Base-by-base conservation (phyloP, 2,329 filamentous ascomycete genomes). In the Diaporthe sp. region DNA sequence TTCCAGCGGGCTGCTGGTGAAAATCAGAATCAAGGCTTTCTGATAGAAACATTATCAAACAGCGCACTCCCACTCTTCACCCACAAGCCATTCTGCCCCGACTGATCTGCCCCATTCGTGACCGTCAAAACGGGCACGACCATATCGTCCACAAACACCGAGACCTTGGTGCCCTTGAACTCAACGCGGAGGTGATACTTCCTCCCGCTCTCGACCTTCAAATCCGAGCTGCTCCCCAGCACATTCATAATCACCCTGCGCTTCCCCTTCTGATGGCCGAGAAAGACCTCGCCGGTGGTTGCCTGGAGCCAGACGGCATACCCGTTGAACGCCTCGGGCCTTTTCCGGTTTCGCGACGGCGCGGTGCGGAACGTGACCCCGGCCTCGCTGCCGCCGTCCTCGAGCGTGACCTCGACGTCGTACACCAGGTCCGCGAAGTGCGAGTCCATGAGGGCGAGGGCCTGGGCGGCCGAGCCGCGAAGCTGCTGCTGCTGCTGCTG, bases 31-130 rank as follows among this genome's bases (percentile, higher is more conserved):
- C 47, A 68, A 54, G 47, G 33, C 54, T 68, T 45, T 9, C 47
- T 38, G n/a, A 68, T 68, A 4, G n/a, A 54, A 47, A 68, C n/a
- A 30, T 68, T 68, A 38, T 68, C 64, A 22, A 68, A 68, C 13
- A 54, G 33, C 33, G 64, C 64, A 28, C 7, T 28, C 2, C 33
- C 45, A 19, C 15, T 68, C 64, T 38, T 54, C 33, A 68, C 47
- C 64, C 33, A 54, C 64, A 68, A 52, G 30, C 64, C 64, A 25
- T 68, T 54, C 47, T 68, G 47, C 6, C 45, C 64, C 2, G 47
- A 40, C 47, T 13, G 17, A 12, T 68, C 33, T 28, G 33, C 22
- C 7, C 6, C 33, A n/a, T 68, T 7, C 22, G 4, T 13, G 33
- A 30, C 33, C n/a, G 30, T 22, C 22, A 54, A 28, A 19, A 40